A percentile compares a stretch with the other conserved stretches of the same genome.
Conservation (phyloP, 495 filamentous ascomycete genomes). For the Penicillium angulare region DNA sequence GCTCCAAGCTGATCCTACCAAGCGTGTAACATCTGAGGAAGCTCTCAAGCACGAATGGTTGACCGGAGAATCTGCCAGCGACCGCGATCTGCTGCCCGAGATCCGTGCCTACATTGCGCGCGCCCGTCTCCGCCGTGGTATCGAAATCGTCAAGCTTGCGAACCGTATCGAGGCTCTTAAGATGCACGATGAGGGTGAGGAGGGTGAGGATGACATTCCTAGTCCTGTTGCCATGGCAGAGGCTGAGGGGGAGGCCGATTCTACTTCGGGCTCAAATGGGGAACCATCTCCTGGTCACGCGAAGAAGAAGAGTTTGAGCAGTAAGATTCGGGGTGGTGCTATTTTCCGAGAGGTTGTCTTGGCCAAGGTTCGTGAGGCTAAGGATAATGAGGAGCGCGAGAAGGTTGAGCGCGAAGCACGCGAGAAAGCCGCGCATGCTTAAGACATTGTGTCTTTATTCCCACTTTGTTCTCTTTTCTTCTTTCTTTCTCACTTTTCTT, state of each 20-base stretch:
- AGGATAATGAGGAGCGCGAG: constrained; percentile 75
- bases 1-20: constrained; percentile 73
- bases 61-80: constrained; percentile 81
- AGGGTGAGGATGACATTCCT: constrained; percentile 72
- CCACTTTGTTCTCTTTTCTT: background rate
- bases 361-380: constrained; percentile 92
- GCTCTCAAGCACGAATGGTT: constrained; percentile 88
- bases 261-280: constrained; percentile 1
- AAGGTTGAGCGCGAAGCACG: constrained; percentile 58
- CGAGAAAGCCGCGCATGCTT: constrained; percentile 37
- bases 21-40: constrained; percentile 76
- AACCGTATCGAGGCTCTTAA: constrained; percentile 97
- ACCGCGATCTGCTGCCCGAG: constrained; percentile 96
- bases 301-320: constrained; percentile 68
- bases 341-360: constrained; percentile 98
- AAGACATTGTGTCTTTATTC: constrained; percentile 3
- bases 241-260: constrained; percentile 18
- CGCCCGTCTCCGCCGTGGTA: constrained; percentile 85
- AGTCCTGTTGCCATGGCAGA: constrained; percentile 51
- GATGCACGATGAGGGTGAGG: constrained; percentile 89
- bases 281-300: constrained; percentile 15
- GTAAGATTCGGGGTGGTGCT: constrained; percentile 70
- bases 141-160: constrained; percentile 93
- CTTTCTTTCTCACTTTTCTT: constrained; percentile 7
- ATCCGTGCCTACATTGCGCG: constrained; percentile 93